phyloP scores from a whole-genome alignment of 1,139 yeast species.

The Yamadazyma blattariae region DNA sequence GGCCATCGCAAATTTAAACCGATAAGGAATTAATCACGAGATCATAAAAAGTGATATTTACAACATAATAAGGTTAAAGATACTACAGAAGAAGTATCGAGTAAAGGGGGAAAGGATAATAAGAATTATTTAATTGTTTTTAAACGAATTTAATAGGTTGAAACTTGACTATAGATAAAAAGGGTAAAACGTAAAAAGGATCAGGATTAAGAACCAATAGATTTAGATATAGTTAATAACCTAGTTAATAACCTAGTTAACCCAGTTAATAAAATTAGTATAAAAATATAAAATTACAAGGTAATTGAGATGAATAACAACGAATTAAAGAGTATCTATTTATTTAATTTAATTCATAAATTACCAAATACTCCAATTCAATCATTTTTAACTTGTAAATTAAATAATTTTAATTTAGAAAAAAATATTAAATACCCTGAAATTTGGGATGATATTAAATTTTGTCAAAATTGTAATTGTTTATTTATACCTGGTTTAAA shows the following conservation, averaged over 20 bases:
- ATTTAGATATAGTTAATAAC: too few relatives aligned
- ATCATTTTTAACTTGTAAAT: constrained; percentile 7
- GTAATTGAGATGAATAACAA: constrained; percentile 17
- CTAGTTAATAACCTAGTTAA: too few relatives aligned
- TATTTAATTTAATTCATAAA: constrained; percentile 29
- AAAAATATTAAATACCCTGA: constrained; percentile 29
- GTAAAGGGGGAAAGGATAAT: too few relatives aligned
- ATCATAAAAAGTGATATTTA: too few relatives aligned
- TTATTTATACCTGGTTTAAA: constrained; percentile 48
- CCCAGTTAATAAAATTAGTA: too few relatives aligned
- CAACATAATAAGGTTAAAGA: too few relatives aligned
- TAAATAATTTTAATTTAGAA: constrained; percentile 20
- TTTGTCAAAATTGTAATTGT: constrained; percentile 46
- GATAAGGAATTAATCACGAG: neutral
- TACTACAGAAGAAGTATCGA: too few relatives aligned
- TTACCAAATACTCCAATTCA: neutral
- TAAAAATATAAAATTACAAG: too few relatives aligned
- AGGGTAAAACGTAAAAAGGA: neutral
- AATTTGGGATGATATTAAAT: constrained; percentile 21
- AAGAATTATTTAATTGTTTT: too few relatives aligned
- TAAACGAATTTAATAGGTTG: too few relatives aligned
- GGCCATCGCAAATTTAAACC: neutral
- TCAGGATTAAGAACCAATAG: too few relatives aligned
- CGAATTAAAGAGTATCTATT: constrained; percentile 19
- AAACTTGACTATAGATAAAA: too few relatives aligned